Evolutionary conservation across 2,329 filamentous ascomycete species (phyloP).

Genomic region (Sporothrix pseudoabietina): DNA sequence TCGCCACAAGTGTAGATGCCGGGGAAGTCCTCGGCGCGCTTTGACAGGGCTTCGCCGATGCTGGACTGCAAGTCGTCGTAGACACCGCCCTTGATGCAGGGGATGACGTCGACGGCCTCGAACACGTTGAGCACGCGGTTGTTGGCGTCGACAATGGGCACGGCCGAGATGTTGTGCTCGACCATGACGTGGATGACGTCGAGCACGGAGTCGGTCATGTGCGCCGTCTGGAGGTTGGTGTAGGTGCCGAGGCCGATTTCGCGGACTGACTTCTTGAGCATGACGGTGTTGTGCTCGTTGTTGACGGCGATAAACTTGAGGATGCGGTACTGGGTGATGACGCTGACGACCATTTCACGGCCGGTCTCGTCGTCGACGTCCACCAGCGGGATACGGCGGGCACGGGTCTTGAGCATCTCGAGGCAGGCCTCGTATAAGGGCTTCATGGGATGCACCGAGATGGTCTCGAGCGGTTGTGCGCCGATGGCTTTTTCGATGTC

Average conservation of each 20-base stretch:
- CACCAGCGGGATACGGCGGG: constrained; percentile 88
- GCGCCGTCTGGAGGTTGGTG: constrained; percentile 74
- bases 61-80: constrained; percentile 88
- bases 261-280: constrained; percentile 81
- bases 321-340: constrained; percentile 97
- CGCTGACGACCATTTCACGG: constrained; percentile 89
- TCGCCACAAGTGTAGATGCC: constrained; percentile 96
- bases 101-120: constrained; percentile 95
- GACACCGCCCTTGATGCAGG: constrained; percentile 87
- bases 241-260: constrained; percentile 89
- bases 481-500: constrained; percentile 95
- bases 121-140: constrained; percentile 88
- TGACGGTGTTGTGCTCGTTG: constrained; percentile 77
- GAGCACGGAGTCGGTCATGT: constrained; percentile 88
- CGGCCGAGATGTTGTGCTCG: constrained; percentile 87
- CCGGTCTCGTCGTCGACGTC: constrained; percentile 93
- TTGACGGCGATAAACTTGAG: constrained; percentile 99
- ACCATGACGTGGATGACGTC: constrained; percentile 95
- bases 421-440: constrained; percentile 95
- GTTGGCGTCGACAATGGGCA: constrained; percentile 84
- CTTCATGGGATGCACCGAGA: constrained; percentile 88
- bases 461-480: constrained; percentile 86
- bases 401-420: constrained; percentile 90
- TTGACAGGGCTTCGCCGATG: constrained; percentile 86
- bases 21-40: constrained; percentile 84